Evolutionary conservation across 2,329 filamentous ascomycete genomes (phyloP).

Genomic region (Hirsutella rhossiliensis): DNA sequence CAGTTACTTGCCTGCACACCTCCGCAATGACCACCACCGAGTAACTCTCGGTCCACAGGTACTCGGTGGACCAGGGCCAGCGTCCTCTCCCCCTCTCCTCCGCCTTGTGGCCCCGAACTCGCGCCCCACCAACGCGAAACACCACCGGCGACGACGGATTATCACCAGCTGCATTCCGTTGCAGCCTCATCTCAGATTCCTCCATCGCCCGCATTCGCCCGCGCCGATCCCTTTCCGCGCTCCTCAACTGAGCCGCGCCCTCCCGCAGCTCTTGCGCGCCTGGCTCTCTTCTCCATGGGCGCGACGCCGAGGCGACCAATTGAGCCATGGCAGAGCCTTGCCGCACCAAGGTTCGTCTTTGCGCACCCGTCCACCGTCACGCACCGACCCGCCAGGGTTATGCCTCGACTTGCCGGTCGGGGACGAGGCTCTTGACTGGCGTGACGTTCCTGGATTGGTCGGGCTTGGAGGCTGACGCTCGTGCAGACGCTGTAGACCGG

Average conservation of each 20-base stretch:
- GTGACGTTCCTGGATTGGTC: neutral
- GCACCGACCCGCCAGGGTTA: neutral
- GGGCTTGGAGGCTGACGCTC: slow-evolving; percentile 7
- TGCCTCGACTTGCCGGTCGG: neutral
- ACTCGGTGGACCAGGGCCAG: no score
- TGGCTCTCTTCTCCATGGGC: slow-evolving; percentile 26
- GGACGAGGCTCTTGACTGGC: neutral
- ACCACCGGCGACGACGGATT: neutral
- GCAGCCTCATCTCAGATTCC: neutral
- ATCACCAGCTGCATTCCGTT: neutral
- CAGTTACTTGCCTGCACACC: no score
- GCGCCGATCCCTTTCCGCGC: neutral
- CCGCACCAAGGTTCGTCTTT: slow-evolving; percentile 29
- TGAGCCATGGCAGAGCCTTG: slow-evolving; percentile 36
- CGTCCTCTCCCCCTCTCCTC: neutral
- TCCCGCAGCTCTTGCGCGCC: neutral
- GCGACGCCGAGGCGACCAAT: slow-evolving; percentile 26
- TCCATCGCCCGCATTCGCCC: neutral
- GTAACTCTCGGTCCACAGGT: no score
- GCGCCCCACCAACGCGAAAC: neutral
- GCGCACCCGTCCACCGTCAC: slow-evolving; percentile 3
- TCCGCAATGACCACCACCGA: no score
- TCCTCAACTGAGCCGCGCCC: neutral
- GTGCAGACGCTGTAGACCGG: slow-evolving; percentile 30
- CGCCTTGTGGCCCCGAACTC: neutral